Conservation (phyloP, 2,329 filamentous ascomycete species). For the Boeremia exigua region DNA sequence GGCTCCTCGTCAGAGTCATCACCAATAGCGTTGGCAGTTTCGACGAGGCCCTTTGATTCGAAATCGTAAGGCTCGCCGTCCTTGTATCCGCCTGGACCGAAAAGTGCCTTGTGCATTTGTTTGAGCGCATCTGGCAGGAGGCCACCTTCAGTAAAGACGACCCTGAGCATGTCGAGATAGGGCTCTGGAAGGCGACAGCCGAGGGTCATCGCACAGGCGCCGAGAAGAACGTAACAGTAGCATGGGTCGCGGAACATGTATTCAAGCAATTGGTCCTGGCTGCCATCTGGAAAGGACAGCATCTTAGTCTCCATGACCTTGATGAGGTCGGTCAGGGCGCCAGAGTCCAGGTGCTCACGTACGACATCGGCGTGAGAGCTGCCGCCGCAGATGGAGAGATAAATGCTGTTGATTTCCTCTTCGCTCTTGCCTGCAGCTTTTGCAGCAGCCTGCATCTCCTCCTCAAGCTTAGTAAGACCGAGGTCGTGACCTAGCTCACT, state of each 20-base stretch:
- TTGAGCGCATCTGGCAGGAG: constrained; percentile 21
- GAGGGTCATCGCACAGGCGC: constrained; percentile 28
- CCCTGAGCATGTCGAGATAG: constrained; percentile 23
- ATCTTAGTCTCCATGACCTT: constrained; percentile 20
- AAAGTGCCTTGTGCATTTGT: constrained; percentile 30
- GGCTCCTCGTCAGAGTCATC: constrained; percentile 3
- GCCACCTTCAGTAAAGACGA: constrained; percentile 24
- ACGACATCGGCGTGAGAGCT: constrained; percentile 22
- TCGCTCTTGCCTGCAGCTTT: constrained; percentile 20
- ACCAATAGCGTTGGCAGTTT: neutral
- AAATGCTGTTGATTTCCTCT: constrained; percentile 10
- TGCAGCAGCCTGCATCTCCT: constrained; percentile 16
- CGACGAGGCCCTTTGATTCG: constrained; percentile 21
- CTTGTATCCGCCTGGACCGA: constrained; percentile 22
- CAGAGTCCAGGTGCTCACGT: constrained; percentile 26
- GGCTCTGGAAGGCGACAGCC: constrained; percentile 21
- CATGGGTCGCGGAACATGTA: constrained; percentile 18
- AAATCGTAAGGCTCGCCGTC: constrained; percentile 29
- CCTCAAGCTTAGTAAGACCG: constrained; percentile 20
- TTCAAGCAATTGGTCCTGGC: constrained; percentile 5
- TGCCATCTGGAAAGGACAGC: constrained; percentile 3
- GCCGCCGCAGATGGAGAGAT: constrained; percentile 15
- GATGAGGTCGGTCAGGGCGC: constrained; percentile 20
- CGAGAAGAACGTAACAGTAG: constrained; percentile 27
- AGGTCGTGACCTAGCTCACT: constrained; percentile 19